A percentile compares a stretch with the other conserved stretches of the same genome.
These are phyloP conservation scores for Protomyces inouyei DNA, from an alignment of 1,139 yeast species.

Conservation along the genomic window DNA sequence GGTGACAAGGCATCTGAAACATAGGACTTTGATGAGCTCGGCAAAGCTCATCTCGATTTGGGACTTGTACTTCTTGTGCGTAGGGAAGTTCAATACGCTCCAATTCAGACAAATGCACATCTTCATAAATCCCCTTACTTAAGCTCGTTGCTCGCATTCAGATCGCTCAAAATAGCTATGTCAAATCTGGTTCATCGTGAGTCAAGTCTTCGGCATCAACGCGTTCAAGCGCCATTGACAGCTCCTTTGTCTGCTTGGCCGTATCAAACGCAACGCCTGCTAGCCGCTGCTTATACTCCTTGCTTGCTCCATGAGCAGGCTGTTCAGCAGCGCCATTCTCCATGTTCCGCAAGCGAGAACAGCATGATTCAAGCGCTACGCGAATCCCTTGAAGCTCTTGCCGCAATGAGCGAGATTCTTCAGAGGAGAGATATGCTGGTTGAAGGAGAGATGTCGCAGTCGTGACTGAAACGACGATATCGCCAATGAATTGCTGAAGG, in stretches of 20 bases:
- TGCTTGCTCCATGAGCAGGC: conserved; percentile 56
- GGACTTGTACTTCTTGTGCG: too few species aligned
- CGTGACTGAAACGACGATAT: conserved; percentile 68
- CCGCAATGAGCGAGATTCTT: background rate
- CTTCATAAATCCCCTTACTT: too few species aligned
- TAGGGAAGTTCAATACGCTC: too few species aligned
- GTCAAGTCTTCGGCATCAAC: background rate
- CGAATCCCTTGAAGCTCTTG: conserved; percentile 13
- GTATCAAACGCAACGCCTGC: conserved; percentile 96
- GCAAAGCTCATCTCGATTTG: too few species aligned
- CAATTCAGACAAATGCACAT: too few species aligned
- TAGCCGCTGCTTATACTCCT: conserved; percentile 81
- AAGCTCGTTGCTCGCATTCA: too few species aligned
- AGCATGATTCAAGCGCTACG: conserved; percentile 18
- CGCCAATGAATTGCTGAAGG: conserved; percentile 64
- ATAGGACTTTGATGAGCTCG: too few species aligned
- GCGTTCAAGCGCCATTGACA: conserved; percentile 36
- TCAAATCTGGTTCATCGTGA: background rate
- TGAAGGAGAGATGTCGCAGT: conserved; percentile 91
- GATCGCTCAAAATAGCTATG: background rate
- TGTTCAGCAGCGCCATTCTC: conserved; percentile 26
- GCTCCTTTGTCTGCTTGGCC: conserved; percentile 91
- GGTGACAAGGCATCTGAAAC: too few species aligned
- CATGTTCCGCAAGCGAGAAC: conserved; percentile 16
- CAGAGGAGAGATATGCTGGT: conserved; percentile 40